These are phyloP conservation scores for Fusarium udum DNA, from an alignment of 2,329 filamentous ascomycete genomes.

Conservation along the genomic window DNA sequence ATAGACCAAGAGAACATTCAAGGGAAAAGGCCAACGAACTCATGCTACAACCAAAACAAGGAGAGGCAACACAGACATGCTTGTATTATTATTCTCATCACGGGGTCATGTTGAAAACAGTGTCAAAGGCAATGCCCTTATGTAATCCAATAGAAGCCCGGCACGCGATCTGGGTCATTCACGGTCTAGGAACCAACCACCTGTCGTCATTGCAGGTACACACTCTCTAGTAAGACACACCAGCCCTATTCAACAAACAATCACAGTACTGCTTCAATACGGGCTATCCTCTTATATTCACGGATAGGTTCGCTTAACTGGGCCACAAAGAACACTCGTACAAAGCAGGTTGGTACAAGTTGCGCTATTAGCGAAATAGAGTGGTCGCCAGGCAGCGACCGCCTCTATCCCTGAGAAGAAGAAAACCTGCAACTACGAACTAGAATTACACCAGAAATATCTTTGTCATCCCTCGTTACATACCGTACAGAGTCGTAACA, in stretches of 20 bases:
- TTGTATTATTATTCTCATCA: constrained; percentile 1
- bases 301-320: constrained; percentile 13
- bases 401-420: constrained; percentile 23
- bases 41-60: not conserved
- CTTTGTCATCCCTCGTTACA: not conserved
- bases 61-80: not conserved
- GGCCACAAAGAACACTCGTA: constrained; percentile 10
- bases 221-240: constrained; percentile 1
- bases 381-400: constrained; percentile 41
- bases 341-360: constrained; percentile 20
- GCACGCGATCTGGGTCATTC: constrained; percentile 29
- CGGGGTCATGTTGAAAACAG: constrained; percentile 14
- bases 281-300: not conserved
- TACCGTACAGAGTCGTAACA: not conserved
- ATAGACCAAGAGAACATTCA: not conserved
- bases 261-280: not conserved
- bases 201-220: constrained; percentile 17
- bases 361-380: constrained; percentile 20
- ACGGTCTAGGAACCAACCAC: constrained; percentile 21
- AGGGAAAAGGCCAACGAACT: not conserved
- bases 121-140: constrained; percentile 7
- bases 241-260: not conserved
- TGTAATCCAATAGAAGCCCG: constrained; percentile 27
- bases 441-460: not conserved
- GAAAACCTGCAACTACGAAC: constrained; percentile 20